Conservation (phyloP, 2,329 filamentous ascomycete species). For the Trichoderma guizhouense region DNA sequence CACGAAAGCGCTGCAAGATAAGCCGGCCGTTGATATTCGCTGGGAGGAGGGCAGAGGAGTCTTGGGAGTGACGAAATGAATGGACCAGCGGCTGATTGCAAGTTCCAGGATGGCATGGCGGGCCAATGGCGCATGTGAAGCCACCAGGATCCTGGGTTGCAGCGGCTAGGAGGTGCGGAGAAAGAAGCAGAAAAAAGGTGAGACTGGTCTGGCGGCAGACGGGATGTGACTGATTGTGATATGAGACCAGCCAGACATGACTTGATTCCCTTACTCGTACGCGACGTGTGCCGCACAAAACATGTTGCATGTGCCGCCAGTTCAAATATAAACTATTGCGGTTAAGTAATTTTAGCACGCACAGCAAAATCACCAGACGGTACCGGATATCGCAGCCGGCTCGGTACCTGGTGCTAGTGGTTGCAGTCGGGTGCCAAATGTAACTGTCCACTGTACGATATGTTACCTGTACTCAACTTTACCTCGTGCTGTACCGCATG, state of each 20-base stretch:
- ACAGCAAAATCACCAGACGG: not conserved
- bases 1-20: not conserved
- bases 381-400: not conserved
- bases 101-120: constrained; percentile 8
- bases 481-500: not conserved
- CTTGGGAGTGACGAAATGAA: constrained; percentile 14
- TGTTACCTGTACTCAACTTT: not conserved
- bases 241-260: not conserved
- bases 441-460: not conserved
- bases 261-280: not conserved
- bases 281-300: not conserved
- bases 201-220: not conserved
- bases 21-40: constrained; percentile 1
- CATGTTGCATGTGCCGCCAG: no score
- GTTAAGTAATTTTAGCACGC: not conserved
- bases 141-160: not conserved
- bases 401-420: not conserved
- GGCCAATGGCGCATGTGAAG: constrained; percentile 10
- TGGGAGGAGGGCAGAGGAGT: not conserved
- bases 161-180: constrained; percentile 13
- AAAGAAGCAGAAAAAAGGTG: not conserved
- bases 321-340: not conserved
- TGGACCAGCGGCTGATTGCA: constrained; percentile 18
- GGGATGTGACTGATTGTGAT: not conserved
- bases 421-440: not conserved